Evolutionary conservation across 1,284 basidiomycete species (phyloP).

Genomic region (Inonotus obliquus): DNA sequence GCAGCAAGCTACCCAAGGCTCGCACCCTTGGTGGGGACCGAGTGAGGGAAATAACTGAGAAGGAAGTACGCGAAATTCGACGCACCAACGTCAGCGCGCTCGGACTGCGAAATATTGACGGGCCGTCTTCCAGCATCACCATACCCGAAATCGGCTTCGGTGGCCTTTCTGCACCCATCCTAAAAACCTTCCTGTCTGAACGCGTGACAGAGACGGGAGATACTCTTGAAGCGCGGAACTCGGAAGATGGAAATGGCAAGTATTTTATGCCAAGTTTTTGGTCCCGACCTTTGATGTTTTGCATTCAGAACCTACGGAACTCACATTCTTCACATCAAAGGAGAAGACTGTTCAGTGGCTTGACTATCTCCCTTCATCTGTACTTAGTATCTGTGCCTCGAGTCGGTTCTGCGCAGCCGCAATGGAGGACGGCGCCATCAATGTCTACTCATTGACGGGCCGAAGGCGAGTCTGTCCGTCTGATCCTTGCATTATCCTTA

Average conservation of each 20-base stretch:
- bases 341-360: slow-evolving; percentile 69
- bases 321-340: slow-evolving; percentile 59
- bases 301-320: slow-evolving; percentile 55
- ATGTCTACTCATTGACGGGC: slow-evolving; percentile 77
- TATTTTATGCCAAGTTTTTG: slow-evolving; percentile 17
- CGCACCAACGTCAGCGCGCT: slow-evolving; percentile 28
- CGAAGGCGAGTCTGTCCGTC: slow-evolving; percentile 48
- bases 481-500: slow-evolving; percentile 12
- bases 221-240: slow-evolving; percentile 76
- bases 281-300: not conserved
- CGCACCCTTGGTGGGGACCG: slow-evolving; percentile 72
- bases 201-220: slow-evolving; percentile 65
- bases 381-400: slow-evolving; percentile 63
- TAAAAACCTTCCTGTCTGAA: slow-evolving; percentile 54
- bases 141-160: not conserved
- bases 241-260: slow-evolving; percentile 53
- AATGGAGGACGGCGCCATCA: slow-evolving; percentile 70
- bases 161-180: slow-evolving; percentile 34
- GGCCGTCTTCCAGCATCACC: not conserved
- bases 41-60: slow-evolving; percentile 44
- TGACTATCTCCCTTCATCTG: slow-evolving; percentile 77
- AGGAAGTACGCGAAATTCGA: slow-evolving; percentile 25
- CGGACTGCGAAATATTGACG: slow-evolving; percentile 4
- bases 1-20: slow-evolving; percentile 39
- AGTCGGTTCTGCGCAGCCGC: slow-evolving; percentile 69